Percentiles rank a stretch among this genome's conserved stretches.
Conservation (phyloP, 2,329 filamentous ascomycete genomes). For the Xylariaceae sp. region DNA sequence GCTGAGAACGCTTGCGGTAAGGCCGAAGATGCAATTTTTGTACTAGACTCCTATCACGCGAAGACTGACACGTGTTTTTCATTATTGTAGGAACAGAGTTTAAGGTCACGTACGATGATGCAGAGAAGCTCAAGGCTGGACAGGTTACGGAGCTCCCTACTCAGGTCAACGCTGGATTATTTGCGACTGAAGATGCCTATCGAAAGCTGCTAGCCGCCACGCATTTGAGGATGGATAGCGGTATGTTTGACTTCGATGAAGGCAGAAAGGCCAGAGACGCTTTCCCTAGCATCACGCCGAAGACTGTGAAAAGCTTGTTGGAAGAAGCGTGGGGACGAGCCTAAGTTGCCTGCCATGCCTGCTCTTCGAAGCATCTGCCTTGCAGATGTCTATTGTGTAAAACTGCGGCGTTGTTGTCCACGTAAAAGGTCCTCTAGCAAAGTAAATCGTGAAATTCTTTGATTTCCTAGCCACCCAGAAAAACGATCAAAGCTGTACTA, state of each 20-base stretch:
- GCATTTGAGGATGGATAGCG: slow-evolving; percentile 1
- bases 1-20: slow-evolving; percentile 3
- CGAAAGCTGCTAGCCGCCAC: slow-evolving; percentile 1
- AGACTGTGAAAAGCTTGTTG: slow-evolving; percentile 3
- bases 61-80: not conserved
- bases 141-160: slow-evolving; percentile 4
- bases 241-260: not conserved
- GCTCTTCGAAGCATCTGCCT: too few relatives aligned
- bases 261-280: not conserved
- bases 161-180: not conserved
- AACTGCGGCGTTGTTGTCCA: too few relatives aligned
- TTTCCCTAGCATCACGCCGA: slow-evolving; percentile 3
- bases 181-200: not conserved
- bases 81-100: slow-evolving; percentile 2
- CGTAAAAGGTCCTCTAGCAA: too few relatives aligned
- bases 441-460: too few relatives aligned
- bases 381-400: too few relatives aligned
- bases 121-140: slow-evolving; percentile 4
- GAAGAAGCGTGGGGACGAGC: slow-evolving; percentile 1
- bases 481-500: too few relatives aligned
- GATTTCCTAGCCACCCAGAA: too few relatives aligned
- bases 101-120: slow-evolving; percentile 3
- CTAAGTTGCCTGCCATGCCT: not conserved
- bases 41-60: too few relatives aligned
- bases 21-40: not conserved